A percentile compares a stretch with the other conserved stretches of the same genome.
These are phyloP conservation scores for Uromyces viciae-fabae DNA, from an alignment of 1,284 basidiomycete species.

Conservation along the genomic window DNA sequence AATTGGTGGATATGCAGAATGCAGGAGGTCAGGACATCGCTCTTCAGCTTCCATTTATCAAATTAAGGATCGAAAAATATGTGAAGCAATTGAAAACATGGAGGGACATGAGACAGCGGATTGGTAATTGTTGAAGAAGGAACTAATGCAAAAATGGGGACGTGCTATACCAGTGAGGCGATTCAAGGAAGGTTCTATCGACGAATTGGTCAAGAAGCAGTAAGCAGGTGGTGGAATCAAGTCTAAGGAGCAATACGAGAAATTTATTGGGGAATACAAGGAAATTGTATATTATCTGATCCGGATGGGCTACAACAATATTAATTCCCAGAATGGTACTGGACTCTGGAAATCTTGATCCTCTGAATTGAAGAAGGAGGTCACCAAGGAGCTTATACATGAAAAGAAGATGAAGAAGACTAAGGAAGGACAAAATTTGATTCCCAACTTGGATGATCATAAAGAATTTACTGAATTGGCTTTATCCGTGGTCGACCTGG, in stretches of 20 bases:
- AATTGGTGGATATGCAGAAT: neutral
- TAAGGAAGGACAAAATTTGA: neutral
- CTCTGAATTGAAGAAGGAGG: neutral
- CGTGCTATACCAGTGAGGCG: neutral
- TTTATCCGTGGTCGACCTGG: neutral
- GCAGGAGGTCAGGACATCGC: neutral
- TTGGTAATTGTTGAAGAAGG: slow-evolving; percentile 3
- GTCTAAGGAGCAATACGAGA: neutral
- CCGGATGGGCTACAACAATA: neutral
- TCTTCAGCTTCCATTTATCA: neutral
- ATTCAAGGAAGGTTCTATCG: neutral
- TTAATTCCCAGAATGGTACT: neutral
- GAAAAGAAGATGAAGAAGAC: neutral
- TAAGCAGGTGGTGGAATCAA: no score
- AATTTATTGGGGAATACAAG: neutral
- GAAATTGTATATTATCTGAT: neutral
- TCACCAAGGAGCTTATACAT: neutral
- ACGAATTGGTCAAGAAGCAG: no score
- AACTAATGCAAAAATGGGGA: neutral
- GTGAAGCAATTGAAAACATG: neutral
- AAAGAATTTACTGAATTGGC: neutral
- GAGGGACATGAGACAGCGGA: neutral
- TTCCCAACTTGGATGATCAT: neutral
- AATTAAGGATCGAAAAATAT: neutral
- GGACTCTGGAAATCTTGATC: neutral